Percentiles rank a stretch among this genome's conserved stretches.
phyloP scores from a whole-genome alignment of 163 green algal genomes.

The Volvox carteri region DNA sequence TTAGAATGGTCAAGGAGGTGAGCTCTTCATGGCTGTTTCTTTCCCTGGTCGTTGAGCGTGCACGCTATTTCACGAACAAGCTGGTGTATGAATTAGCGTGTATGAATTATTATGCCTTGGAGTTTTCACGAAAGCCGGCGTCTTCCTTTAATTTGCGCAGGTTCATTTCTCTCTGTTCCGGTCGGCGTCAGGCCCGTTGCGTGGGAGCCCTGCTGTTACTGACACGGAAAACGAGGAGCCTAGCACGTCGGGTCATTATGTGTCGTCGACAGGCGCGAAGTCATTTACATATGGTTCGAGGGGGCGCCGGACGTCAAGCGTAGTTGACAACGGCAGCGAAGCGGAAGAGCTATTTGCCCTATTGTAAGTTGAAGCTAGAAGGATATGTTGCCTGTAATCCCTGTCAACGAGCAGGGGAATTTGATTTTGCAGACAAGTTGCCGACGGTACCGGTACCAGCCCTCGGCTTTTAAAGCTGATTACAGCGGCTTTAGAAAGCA shows the following conservation, averaged over 20 bases:
- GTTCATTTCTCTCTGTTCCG: slow-evolving; percentile 47
- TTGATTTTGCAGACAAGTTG: slow-evolving; percentile 23
- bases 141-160: too few relatives aligned
- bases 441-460: slow-evolving; percentile 10
- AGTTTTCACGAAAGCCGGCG: too few relatives aligned
- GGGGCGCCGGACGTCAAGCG: background rate
- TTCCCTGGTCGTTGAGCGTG: background rate
- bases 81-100: too few relatives aligned
- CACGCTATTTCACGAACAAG: too few relatives aligned
- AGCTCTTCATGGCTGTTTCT: slow-evolving; percentile 3
- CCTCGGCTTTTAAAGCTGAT: slow-evolving; percentile 45
- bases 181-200: slow-evolving; percentile 10
- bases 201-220: background rate
- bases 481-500: slow-evolving; percentile 1
- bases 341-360: slow-evolving; percentile 39
- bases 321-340: background rate
- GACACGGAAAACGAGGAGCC: background rate
- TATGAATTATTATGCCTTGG: too few relatives aligned
- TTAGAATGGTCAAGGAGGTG: slow-evolving; percentile 44
- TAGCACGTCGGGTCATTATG: slow-evolving; percentile 15
- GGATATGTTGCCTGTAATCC: background rate
- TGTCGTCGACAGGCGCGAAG: background rate
- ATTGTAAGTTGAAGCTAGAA: background rate
- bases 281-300: slow-evolving; percentile 34
- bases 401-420: background rate